These are phyloP conservation scores for Ananas comosus DNA, from an alignment of 176 grass and related monocot genomes.

Conservation along the genomic window DNA sequence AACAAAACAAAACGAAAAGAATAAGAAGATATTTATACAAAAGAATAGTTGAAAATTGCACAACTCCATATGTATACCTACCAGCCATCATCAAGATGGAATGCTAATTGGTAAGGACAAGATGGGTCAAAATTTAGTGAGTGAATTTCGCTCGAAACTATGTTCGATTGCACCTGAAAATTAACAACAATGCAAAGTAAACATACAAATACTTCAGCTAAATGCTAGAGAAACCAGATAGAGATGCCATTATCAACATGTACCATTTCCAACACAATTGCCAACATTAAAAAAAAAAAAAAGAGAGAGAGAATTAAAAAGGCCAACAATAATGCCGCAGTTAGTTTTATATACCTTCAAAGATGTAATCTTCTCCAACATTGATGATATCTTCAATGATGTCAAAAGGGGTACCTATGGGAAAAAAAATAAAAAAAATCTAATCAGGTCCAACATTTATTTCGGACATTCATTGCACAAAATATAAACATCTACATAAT, in stretches of 20 bases:
- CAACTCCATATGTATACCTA: constrained; percentile 25
- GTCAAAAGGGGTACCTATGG: constrained; percentile 54
- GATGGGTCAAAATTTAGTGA: constrained; percentile 70
- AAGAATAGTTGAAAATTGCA: constrained; percentile 13
- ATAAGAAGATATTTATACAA: not conserved
- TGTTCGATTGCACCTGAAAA: constrained; percentile 87
- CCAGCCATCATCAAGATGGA: constrained; percentile 93
- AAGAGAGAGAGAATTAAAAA: not conserved
- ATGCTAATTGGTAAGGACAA: constrained; percentile 68
- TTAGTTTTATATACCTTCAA: constrained; percentile 56
- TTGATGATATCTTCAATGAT: constrained; percentile 76
- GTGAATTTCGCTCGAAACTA: constrained; percentile 60
- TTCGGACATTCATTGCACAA: constrained; percentile 1
- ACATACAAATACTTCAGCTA: not conserved
- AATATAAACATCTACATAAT: not conserved
- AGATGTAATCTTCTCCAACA: constrained; percentile 61
- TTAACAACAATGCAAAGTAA: constrained; percentile 2
- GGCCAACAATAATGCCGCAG: not conserved
- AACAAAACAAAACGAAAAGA: not conserved
- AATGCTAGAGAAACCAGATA: too few species aligned
- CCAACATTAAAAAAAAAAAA: too few species aligned
- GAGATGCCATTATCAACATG: not conserved
- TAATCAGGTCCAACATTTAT: constrained; percentile 7
- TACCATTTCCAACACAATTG: not conserved
- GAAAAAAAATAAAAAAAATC: not conserved